Evolutionary conservation across 148 eudicot species (phyloP).

Genomic region (Dianthus caryophyllus): DNA sequence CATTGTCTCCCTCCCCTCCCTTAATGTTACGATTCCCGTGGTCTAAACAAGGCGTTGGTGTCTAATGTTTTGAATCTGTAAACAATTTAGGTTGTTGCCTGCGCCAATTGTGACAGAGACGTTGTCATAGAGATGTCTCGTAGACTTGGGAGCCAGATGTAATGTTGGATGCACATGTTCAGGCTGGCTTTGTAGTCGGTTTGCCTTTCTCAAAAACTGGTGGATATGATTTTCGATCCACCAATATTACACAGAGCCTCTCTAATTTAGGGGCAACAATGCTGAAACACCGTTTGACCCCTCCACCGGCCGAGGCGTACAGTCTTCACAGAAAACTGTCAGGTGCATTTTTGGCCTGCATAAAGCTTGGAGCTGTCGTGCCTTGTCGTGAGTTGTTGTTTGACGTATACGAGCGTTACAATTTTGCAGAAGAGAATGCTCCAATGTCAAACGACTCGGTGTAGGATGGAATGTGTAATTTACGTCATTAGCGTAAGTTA

Average conservation of each 20-base stretch:
- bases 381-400: conserved; percentile 90
- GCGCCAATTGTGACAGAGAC: conserved; percentile 71
- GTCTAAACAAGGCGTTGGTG: no score
- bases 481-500: neutral
- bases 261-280: conserved; percentile 82
- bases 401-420: conserved; percentile 47
- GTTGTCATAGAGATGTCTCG: conserved; percentile 75
- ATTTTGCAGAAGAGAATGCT: conserved; percentile 46
- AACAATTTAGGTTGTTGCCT: conserved; percentile 67
- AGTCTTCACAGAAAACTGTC: conserved; percentile 96
- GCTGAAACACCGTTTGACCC: conserved; percentile 86
- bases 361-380: conserved; percentile 92
- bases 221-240: conserved; percentile 73
- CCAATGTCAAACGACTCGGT: conserved; percentile 23
- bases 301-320: conserved; percentile 96
- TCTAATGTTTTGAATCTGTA: neutral
- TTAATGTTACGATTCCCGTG: neutral
- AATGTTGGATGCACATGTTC: conserved; percentile 89
- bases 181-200: conserved; percentile 92
- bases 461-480: conserved; percentile 7
- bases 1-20: neutral
- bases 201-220: conserved; percentile 78
- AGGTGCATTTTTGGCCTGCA: conserved; percentile 92
- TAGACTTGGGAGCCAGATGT: conserved; percentile 90
- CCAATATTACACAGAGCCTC: conserved; percentile 70